phyloP scores from a whole-genome alignment of 2,329 filamentous ascomycete species.

The Orbilia javanica region DNA sequence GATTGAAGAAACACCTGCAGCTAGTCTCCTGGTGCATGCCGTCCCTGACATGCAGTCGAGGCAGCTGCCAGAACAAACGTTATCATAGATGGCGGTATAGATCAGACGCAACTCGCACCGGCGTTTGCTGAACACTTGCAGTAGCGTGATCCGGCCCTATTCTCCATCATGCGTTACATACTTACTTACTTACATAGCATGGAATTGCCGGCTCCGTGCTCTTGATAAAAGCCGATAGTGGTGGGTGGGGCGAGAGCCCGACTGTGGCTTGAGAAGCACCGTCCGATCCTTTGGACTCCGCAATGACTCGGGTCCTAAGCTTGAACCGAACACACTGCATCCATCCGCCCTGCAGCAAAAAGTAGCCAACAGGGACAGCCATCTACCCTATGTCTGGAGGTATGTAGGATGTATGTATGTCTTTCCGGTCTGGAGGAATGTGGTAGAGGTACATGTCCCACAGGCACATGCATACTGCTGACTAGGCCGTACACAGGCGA shows the following conservation, averaged over 20 bases:
- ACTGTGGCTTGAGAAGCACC: slow-evolving; percentile 50
- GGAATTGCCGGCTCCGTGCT: slow-evolving; percentile 27
- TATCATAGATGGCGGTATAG: slow-evolving; percentile 35
- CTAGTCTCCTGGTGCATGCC: slow-evolving; percentile 13
- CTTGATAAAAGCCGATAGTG: slow-evolving; percentile 12
- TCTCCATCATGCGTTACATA: not conserved
- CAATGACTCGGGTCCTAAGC: slow-evolving; percentile 49
- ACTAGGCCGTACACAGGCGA: slow-evolving; percentile 14
- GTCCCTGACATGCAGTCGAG: slow-evolving; percentile 49
- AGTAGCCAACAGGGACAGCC: slow-evolving; percentile 16
- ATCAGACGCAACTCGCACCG: slow-evolving; percentile 23
- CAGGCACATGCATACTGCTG: slow-evolving; percentile 55
- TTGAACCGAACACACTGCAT: slow-evolving; percentile 41
- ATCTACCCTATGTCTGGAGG: no score
- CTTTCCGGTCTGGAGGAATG: not conserved
- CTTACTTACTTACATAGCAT: no score
- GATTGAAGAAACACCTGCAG: slow-evolving; percentile 5
- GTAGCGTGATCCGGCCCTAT: slow-evolving; percentile 32
- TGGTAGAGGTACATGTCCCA: slow-evolving; percentile 28
- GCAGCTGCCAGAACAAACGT: slow-evolving; percentile 40
- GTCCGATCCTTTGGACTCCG: slow-evolving; percentile 50
- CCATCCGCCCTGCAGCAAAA: slow-evolving; percentile 49
- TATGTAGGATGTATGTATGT: no score
- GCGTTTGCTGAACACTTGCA: slow-evolving; percentile 10
- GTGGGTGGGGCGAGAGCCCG: slow-evolving; percentile 30